Evolutionary conservation across 805 yeast genomes (phyloP).

Genomic region (Yarrowia sp.): DNA sequence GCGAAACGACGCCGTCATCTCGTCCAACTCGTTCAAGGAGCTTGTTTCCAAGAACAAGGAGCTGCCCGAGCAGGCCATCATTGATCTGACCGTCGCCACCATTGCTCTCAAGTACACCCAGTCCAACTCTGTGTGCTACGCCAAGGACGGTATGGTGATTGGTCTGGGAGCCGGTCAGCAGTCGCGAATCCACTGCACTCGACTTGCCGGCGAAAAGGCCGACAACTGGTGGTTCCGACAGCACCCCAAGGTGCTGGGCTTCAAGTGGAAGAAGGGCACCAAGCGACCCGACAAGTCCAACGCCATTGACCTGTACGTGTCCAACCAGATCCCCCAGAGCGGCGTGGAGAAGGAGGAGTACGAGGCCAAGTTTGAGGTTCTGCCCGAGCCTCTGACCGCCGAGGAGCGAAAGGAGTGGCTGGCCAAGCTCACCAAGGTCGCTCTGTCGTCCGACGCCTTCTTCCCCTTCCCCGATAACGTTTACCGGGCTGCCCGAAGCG

Average conservation of each 20-base stretch:
- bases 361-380: constrained; percentile 77
- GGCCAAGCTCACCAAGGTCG: constrained; percentile 73
- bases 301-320: constrained; percentile 92
- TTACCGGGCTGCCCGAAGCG: constrained; percentile 94
- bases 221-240: constrained; percentile 99
- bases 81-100: constrained; percentile 95
- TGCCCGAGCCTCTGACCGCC: constrained; percentile 80
- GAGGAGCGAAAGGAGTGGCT: constrained; percentile 90
- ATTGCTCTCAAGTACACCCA: constrained; percentile 97
- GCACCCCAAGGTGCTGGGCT: constrained; percentile 87
- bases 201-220: constrained; percentile 99
- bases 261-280: constrained; percentile 97
- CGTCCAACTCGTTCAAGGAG: constrained; percentile 85
- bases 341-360: constrained; percentile 94
- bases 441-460: constrained; percentile 96
- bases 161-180: constrained; percentile 99
- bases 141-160: constrained; percentile 98
- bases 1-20: constrained; percentile 96
- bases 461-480: constrained; percentile 99
- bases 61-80: constrained; percentile 85
- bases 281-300: constrained; percentile 98
- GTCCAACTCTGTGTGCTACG: constrained; percentile 97
- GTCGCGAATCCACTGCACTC: constrained; percentile 97
- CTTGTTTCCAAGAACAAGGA: constrained; percentile 82
- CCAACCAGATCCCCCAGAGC: constrained; percentile 82